Conservation (phyloP, 2,329 filamentous ascomycete genomes). For the Stachybotrys echinatus region DNA sequence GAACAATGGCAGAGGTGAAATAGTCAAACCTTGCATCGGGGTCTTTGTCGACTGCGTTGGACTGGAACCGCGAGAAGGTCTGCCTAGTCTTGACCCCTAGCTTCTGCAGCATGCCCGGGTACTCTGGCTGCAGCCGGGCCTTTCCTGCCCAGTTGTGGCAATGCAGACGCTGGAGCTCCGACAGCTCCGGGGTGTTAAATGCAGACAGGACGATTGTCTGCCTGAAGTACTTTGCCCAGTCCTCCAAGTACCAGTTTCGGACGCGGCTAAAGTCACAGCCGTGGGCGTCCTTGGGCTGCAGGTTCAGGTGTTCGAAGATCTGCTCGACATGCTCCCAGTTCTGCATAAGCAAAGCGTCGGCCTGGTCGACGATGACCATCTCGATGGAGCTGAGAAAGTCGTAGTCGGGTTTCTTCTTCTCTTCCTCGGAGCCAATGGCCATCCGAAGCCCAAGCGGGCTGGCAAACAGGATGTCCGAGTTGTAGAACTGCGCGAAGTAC, state of each 20-base stretch:
- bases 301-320: slow-evolving; percentile 86
- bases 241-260: slow-evolving; percentile 87
- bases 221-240: slow-evolving; percentile 71
- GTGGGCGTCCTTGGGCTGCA: slow-evolving; percentile 82
- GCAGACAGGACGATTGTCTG: slow-evolving; percentile 80
- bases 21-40: slow-evolving; percentile 88
- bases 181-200: slow-evolving; percentile 85
- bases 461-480: slow-evolving; percentile 88
- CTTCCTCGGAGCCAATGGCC: slow-evolving; percentile 76
- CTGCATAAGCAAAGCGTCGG: slow-evolving; percentile 92
- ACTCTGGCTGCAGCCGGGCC: slow-evolving; percentile 64
- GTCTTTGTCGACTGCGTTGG: slow-evolving; percentile 63
- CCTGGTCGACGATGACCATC: slow-evolving; percentile 83
- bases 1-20: slow-evolving; percentile 78
- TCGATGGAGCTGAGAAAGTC: slow-evolving; percentile 96
- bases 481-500: slow-evolving; percentile 93
- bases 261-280: slow-evolving; percentile 92
- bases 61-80: slow-evolving; percentile 84
- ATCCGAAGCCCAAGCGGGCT: slow-evolving; percentile 86
- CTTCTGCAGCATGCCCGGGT: slow-evolving; percentile 68
- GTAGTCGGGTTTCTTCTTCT: slow-evolving; percentile 59
- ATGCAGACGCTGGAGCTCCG: slow-evolving; percentile 68
- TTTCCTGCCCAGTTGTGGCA: slow-evolving; percentile 81
- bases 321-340: slow-evolving; percentile 97
- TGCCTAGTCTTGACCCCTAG: slow-evolving; percentile 70